These are phyloP conservation scores for Blastomyces silverae DNA, from an alignment of 2,329 filamentous ascomycete species.

Conservation along the genomic window DNA sequence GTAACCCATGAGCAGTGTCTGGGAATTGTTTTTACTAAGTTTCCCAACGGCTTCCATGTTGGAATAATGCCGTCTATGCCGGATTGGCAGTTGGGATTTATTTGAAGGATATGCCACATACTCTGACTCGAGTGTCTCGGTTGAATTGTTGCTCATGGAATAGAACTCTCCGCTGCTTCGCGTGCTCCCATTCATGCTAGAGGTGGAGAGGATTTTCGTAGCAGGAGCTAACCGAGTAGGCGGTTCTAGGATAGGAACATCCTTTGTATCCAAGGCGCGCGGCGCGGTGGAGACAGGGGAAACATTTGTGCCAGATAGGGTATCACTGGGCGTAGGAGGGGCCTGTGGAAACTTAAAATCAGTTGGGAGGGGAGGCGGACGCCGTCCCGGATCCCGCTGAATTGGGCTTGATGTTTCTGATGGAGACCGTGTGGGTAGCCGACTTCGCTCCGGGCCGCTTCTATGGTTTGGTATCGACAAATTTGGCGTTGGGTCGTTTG, in stretches of 20 bases:
- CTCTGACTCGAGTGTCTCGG: conserved; percentile 86
- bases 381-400: conserved; percentile 19
- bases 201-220: conserved; percentile 42
- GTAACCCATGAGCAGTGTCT: conserved; percentile 96
- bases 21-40: conserved; percentile 33
- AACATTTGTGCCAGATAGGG: conserved; percentile 25
- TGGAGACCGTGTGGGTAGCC: conserved; percentile 28
- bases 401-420: conserved; percentile 15
- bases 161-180: conserved; percentile 94
- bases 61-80: conserved; percentile 42
- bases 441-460: conserved; percentile 30
- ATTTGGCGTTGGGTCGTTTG: conserved; percentile 30
- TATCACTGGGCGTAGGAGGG: conserved; percentile 31
- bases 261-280: conserved; percentile 21
- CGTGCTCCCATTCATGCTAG: conserved; percentile 60
- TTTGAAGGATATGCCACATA: conserved; percentile 52
- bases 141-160: conserved; percentile 88
- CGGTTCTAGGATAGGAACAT: conserved; percentile 26
- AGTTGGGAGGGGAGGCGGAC: conserved; percentile 34
- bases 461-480: conserved; percentile 27
- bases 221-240: conserved; percentile 34
- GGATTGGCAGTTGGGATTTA: conserved; percentile 47
- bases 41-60: conserved; percentile 31
- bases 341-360: conserved; percentile 54
- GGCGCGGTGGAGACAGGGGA: conserved; percentile 24